Evolutionary conservation across 306 rosid genomes (phyloP), one percentile per base, ranked within the genome.

Genomic region (Benincasa hispida): DNA sequence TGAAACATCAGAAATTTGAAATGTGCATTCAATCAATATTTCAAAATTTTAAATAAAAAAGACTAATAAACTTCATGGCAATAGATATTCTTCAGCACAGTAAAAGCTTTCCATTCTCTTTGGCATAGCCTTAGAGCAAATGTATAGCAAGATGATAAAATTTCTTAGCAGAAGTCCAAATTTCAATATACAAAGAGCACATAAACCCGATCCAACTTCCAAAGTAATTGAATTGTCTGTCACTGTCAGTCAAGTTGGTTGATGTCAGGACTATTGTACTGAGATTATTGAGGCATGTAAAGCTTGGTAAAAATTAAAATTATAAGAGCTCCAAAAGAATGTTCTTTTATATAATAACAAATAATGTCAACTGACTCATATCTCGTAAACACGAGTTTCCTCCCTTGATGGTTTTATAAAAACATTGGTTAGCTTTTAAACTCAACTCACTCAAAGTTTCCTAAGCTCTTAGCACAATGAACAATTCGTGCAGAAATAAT

Each of bases 1-100:
- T 94, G 88, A 80, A 82, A 85, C 60, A 75, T 42, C 27, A 79
- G 81, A 87, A 81, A 74, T 21, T 12, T 65, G 57, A 56, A 27
- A 30, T 19, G 51, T 56, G 65, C 66, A 18, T 14, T 42, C 56
- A n/a, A 55, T 32, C 8, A 76, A 21, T 45, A 58, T 25, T 53
- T 66, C 25, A 22, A 48, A 63, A 61, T 50, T 15, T 15, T 27
- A 41, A 53, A 59, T 70, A 1, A 14, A 53, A 27, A 32, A 54
- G 27, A 50, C 55, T 15, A 50, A 27, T 22, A 21, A 34, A 32
- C 6, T 32, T 50, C 42, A 28, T 50, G 76, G 15, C 25, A 47
- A 25, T 8, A 50, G 19, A 72, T 27, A 28, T 28, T 50, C 17
- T 72, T 17, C 10, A 25, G 12, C 11, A 48, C 12, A 47, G 18